These are phyloP conservation scores for Parachlorella kessleri DNA, from an alignment of 139 green algal genomes.

Conservation along the genomic window DNA sequence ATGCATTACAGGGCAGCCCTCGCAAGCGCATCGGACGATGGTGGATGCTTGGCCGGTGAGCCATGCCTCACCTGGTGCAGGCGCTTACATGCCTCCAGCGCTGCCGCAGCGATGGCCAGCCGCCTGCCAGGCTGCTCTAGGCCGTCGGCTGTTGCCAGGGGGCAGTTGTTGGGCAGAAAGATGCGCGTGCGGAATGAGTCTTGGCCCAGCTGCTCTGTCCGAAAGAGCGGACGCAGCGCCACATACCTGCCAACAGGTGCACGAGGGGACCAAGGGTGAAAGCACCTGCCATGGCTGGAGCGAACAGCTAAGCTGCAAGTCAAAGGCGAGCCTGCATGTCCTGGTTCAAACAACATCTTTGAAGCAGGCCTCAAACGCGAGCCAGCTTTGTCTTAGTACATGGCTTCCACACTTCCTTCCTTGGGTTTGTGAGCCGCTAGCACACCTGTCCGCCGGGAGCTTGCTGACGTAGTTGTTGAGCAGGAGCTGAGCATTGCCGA, in stretches of 20 bases:
- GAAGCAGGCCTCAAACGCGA: too few relatives aligned
- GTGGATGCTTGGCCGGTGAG: neutral
- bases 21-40: too few relatives aligned
- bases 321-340: neutral
- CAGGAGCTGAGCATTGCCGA: constrained; percentile 26
- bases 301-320: neutral
- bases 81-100: constrained; percentile 42
- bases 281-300: too few relatives aligned
- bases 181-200: constrained; percentile 1
- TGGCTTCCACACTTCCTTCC: neutral
- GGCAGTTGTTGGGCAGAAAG: constrained; percentile 49
- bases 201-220: constrained; percentile 1
- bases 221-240: constrained; percentile 39
- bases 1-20: too few relatives aligned
- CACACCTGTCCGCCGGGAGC: constrained; percentile 15
- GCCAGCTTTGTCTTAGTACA: too few relatives aligned
- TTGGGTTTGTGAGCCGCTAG: neutral
- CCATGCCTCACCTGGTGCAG: constrained; percentile 43
- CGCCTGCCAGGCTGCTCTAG: constrained; percentile 8
- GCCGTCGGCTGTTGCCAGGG: constrained; percentile 28
- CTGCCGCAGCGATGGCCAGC: constrained; percentile 32
- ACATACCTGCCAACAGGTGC: constrained; percentile 43
- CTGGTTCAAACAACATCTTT: too few relatives aligned
- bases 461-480: constrained; percentile 15
- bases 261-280: too few relatives aligned